Evolutionary conservation across 768 basidiomycete species (phyloP), one percentile per base, ranked within the genome.

Genomic region (Pleurotus djamor): DNA sequence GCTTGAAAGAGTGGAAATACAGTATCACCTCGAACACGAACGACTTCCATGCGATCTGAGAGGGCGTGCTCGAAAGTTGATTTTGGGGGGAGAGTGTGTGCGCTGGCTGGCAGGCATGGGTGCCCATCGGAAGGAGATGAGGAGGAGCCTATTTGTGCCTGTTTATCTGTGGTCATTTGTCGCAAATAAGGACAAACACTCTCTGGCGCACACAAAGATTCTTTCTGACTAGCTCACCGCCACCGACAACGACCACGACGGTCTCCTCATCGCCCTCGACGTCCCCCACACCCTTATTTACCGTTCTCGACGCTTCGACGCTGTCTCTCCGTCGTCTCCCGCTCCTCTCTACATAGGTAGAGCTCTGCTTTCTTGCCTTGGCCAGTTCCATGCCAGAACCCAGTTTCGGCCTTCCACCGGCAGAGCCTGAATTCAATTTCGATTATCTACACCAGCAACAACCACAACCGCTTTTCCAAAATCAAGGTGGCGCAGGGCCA

Each of bases 331-430:
- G 38, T 56, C 37, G 16, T 8, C 17, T n/a, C 7, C 54, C 33
- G 38, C 36, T 44, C 14, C 44, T 43, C n/a, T 28, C 16, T 41
- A 9, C 5, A 21, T 7, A 41, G 38, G 33, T 28, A 33, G 41
- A 38, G 14, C 38, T 28, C 41, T 14, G 21, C 33, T 56, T 56
- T 50, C 21, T 28, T 50, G 54, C n/a, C 37, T 14, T 45, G 54
- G 36, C 17, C 38, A 41, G 54, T 56, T 56, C 54, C 38, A 56
- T 56, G 54, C 54, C 54, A 56, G 54, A 56, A 56, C 54, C 41
- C 2, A 56, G 54, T 56, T 56, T 56, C 44, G 54, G 54, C 54
- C 44, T 43, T 41, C 28, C 54, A 56, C 54, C 54, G 41, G 16
- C 54, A 56, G 54, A 44, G 36, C 28, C 33, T 28, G 14, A 44